Evolutionary conservation across 2,329 filamentous ascomycete species (phyloP).

Genomic region (Talaromyces sp.): DNA sequence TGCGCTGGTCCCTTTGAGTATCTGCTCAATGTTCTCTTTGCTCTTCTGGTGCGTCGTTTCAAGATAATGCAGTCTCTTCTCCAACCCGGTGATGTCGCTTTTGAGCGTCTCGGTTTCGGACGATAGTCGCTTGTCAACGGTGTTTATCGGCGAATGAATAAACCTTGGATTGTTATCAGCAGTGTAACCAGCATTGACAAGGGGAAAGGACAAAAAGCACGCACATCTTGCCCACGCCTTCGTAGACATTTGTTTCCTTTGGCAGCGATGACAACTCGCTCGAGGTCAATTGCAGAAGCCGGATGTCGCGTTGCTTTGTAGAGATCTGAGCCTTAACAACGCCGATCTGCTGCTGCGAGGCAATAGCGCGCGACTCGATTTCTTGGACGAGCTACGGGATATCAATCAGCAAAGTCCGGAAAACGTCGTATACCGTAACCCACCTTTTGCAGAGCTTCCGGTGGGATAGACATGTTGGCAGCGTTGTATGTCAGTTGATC

Average conservation of each 20-base stretch:
- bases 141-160: slow-evolving; percentile 66
- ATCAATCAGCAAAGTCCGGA: not conserved
- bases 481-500: not conserved
- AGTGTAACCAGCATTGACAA: not conserved
- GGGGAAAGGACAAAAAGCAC: slow-evolving; percentile 23
- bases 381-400: slow-evolving; percentile 74
- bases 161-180: slow-evolving; percentile 59
- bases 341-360: slow-evolving; percentile 86
- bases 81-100: slow-evolving; percentile 71
- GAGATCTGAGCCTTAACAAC: slow-evolving; percentile 80
- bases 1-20: slow-evolving; percentile 56
- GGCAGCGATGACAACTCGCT: slow-evolving; percentile 77
- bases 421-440: slow-evolving; percentile 7
- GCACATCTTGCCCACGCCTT: slow-evolving; percentile 96
- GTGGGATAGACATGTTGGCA: slow-evolving; percentile 78
- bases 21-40: slow-evolving; percentile 82
- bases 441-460: slow-evolving; percentile 91
- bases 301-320: slow-evolving; percentile 80
- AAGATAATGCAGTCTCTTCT: slow-evolving; percentile 86
- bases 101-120: slow-evolving; percentile 70
- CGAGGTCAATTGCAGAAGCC: slow-evolving; percentile 80
- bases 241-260: slow-evolving; percentile 74
- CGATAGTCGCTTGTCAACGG: slow-evolving; percentile 70
- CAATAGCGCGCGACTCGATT: slow-evolving; percentile 83
- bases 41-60: slow-evolving; percentile 96